Base-by-base conservation (phyloP, 2,329 filamentous ascomycete genomes). In the Colletotrichum sp. region DNA sequence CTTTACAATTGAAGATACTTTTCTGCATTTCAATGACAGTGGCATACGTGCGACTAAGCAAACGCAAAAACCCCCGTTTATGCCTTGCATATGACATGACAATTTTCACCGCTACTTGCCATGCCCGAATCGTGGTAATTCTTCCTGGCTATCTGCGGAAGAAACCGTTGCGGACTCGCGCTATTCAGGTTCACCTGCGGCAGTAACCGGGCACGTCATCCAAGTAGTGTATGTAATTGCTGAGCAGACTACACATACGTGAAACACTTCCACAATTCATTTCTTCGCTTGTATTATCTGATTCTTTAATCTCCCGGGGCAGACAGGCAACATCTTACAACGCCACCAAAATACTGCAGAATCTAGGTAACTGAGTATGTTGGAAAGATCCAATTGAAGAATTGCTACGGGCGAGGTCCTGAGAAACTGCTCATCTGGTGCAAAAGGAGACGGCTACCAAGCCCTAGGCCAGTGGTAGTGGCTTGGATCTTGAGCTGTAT, bases 1-100 rank as follows among this genome's bases (percentile, higher is more conserved):
- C 44, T 52, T 52, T 13, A 21, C n/a, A 13, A 52, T 24, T 8
- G 44, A 24, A 12, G n/a, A 52, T 5, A 21, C n/a, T 52, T 52
- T 52, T 24, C 44, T 52, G 44, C n/a, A 21, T 12, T 4, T 52
- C 44, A 21, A 21, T 52, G n/a, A 52, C n/a, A 21, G 0, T 13
- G 10, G 12, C 10, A 7, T 8, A 52, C 1, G n/a, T 13, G n/a
- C 44, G 44, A 52, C 44, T 52, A 6, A 52, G 44, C 6, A 10
- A n/a, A 12, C 9, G 18, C n/a, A 1, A 13, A 52, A 21, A 2
- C 6, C 10, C 3, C 44, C 12, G 1, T 3, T 21, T 3, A 24
- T 7, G 6, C 6, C 6, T 21, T 13, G 10, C 44, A 21, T 4
- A 7, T 52, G 44, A 52, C n/a, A 52, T 12, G 36, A 39, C 8